Percentiles rank a stretch among this genome's conserved stretches.
These are phyloP conservation scores for Solanum hybrid DNA, from an alignment of 305 asterid species.

Conservation along the genomic window DNA sequence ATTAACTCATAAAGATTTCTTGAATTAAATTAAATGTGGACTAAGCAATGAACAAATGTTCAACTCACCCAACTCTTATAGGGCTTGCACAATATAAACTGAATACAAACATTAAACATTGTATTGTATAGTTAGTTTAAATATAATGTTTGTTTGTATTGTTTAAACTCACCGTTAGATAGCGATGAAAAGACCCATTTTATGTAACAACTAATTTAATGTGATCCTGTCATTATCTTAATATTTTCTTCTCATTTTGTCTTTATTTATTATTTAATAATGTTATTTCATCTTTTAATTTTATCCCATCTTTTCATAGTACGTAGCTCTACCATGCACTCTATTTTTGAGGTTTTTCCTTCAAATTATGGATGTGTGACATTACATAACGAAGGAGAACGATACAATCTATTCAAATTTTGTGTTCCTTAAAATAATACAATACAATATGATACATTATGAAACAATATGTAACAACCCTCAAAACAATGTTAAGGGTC, in stretches of 20 bases:
- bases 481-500: background rate
- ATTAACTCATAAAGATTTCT: background rate
- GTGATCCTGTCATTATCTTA: too few species aligned
- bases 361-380: background rate
- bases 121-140: too few species aligned
- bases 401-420: too few species aligned
- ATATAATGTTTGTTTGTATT: too few species aligned
- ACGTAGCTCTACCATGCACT: background rate
- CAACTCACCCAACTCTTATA: background rate
- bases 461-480: too few species aligned
- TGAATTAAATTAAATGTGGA: background rate
- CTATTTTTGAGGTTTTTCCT: too few species aligned
- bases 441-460: too few species aligned
- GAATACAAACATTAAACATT: background rate
- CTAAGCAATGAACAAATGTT: background rate
- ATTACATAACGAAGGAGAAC: background rate
- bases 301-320: background rate
- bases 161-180: rapidly evolving
- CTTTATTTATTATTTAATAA: too few species aligned
- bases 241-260: too few species aligned
- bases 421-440: too few species aligned
- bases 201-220: too few species aligned
- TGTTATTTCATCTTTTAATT: too few species aligned
- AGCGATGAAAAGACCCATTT: background rate
- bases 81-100: background rate